Conservation (phyloP, 1,139 yeast genomes). For the Saccharomyces hybrid region DNA sequence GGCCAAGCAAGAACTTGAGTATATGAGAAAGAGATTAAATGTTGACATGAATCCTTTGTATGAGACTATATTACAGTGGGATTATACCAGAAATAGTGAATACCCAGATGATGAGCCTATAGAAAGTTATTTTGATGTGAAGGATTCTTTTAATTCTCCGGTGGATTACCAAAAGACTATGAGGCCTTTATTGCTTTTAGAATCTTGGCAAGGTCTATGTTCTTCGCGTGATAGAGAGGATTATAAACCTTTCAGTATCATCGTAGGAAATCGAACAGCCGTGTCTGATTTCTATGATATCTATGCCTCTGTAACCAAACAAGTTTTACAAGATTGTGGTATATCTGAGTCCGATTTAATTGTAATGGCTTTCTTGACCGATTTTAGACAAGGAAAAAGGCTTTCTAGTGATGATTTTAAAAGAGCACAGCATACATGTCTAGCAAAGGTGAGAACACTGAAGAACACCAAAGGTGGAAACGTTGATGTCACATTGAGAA, state of each 20-base stretch:
- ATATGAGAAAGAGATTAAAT: conserved; percentile 72
- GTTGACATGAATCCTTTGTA: conserved; percentile 75
- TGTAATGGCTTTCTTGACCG: conserved; percentile 49
- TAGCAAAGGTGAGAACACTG: conserved; percentile 71
- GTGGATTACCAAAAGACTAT: conserved; percentile 61
- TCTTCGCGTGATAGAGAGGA: conserved; percentile 60
- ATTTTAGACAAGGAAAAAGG: conserved; percentile 16
- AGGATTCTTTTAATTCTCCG: conserved; percentile 43
- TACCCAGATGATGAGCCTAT: conserved; percentile 45
- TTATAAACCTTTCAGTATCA: conserved; percentile 57
- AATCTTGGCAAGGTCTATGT: conserved; percentile 89
- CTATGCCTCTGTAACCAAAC: conserved; percentile 61
- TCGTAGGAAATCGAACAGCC: conserved; percentile 71
- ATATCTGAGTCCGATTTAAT: conserved; percentile 72
- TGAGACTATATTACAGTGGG: conserved; percentile 65
- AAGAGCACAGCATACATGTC: conserved; percentile 38
- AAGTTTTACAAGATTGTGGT: conserved; percentile 44
- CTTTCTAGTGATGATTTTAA: conserved; percentile 26
- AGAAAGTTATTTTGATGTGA: conserved; percentile 35
- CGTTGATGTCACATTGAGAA: conserved; percentile 68
- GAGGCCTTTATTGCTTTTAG: conserved; percentile 75
- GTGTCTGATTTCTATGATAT: conserved; percentile 87
- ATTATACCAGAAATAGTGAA: conserved; percentile 49
- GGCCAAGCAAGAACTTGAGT: conserved; percentile 60
- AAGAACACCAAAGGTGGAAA: conserved; percentile 56